Evolutionary conservation across 1,284 basidiomycete genomes (phyloP).

Genomic region (Tausonia pullulans): DNA sequence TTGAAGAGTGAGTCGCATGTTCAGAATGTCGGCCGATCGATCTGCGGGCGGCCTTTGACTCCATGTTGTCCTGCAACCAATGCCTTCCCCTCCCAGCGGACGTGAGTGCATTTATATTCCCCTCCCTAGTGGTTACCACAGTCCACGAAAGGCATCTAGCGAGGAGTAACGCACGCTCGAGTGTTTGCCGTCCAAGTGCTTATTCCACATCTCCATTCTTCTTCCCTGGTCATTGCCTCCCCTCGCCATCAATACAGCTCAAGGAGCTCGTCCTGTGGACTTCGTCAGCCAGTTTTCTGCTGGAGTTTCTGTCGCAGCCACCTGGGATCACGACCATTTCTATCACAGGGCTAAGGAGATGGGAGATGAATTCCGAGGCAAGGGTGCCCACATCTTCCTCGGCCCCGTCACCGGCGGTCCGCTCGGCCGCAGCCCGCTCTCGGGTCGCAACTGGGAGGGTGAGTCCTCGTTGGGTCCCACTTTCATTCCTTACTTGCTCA

Average conservation of each 20-base stretch:
- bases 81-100: slow-evolving; percentile 24
- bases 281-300: slow-evolving; percentile 26
- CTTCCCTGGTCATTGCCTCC: no score
- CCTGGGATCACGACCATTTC: slow-evolving; percentile 36
- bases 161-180: no score
- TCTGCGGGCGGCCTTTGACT: no score
- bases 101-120: background rate
- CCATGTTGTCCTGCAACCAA: no score
- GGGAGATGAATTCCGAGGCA: slow-evolving; percentile 38
- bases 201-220: no score
- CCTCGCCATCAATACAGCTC: no score
- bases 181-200: no score
- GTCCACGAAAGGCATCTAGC: no score
- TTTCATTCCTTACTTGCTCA: background rate
- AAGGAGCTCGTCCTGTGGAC: background rate
- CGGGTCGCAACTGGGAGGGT: slow-evolving; percentile 34
- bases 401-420: slow-evolving; percentile 33
- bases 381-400: slow-evolving; percentile 26
- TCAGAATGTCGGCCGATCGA: no score
- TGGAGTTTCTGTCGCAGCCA: slow-evolving; percentile 38
- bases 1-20: slow-evolving; percentile 35
- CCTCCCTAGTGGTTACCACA: no score
- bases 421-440: slow-evolving; percentile 32
- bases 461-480: background rate
- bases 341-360: slow-evolving; percentile 35